A percentile compares a stretch with the other conserved stretches of the same genome.
Evolutionary conservation across 371 early-diverging fungal species (phyloP).

Genomic region (Mortierella sp.): DNA sequence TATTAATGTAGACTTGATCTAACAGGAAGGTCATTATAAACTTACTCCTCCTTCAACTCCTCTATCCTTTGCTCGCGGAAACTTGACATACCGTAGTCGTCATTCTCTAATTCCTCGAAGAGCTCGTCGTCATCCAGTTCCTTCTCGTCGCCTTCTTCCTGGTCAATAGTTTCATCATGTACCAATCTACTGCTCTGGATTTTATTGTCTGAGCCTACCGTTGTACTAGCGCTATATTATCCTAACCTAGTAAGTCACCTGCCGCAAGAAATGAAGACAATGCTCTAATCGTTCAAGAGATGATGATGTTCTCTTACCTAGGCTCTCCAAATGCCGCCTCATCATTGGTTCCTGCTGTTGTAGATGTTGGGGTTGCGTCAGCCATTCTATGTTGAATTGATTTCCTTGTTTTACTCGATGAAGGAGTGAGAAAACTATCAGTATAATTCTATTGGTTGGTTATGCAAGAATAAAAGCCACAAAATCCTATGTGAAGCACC

Average conservation of each 20-base stretch:
- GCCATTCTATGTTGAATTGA: slow-evolving; percentile 16
- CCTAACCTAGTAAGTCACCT: not conserved
- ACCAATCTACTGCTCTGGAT: slow-evolving; percentile 19
- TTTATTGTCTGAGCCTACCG: slow-evolving; percentile 10
- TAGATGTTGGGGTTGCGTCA: not conserved
- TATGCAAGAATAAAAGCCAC: not conserved
- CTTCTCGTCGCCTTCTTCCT: slow-evolving; percentile 41
- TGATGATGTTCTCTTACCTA: not conserved
- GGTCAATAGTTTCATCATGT: slow-evolving; percentile 45
- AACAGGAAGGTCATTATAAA: not conserved
- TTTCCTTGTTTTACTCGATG: not conserved
- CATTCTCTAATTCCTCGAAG: slow-evolving; percentile 72
- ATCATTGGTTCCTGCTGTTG: slow-evolving; percentile 1
- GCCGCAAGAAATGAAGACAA: not conserved
- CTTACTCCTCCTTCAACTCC: slow-evolving; percentile 68
- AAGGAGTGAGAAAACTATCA: not conserved
- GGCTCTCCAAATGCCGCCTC: slow-evolving; percentile 3
- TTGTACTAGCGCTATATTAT: not conserved
- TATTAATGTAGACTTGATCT: not conserved
- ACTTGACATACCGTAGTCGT: slow-evolving; percentile 62
- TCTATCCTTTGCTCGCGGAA: slow-evolving; percentile 70
- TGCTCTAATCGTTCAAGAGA: not conserved
- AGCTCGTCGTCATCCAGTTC: slow-evolving; percentile 68
- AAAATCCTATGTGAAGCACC: not conserved
- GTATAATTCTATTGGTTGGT: not conserved